Conservation (phyloP, 176 grass and related monocot genomes). For the Triticum aestivum region IWGSC_CS_RefSeq_v2.1 NC_057810.1:469526399-469526898, state of each 20-base stretch:
- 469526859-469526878: too few species aligned
- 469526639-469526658: background rate
- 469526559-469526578: constrained; percentile 83
- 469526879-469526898: background rate
- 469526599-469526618: background rate
- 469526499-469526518: constrained; percentile 83
- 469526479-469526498: constrained; percentile 93
- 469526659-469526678: background rate
- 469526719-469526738: background rate
- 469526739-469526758: too few species aligned
- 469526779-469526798: background rate
- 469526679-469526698: background rate
- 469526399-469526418: background rate
- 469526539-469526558: constrained; percentile 77
- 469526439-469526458: background rate
- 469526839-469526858: background rate
- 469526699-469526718: background rate
- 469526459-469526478: constrained; percentile 37
- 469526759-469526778: background rate
- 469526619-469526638: background rate
- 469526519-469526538: constrained; percentile 92
- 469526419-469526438: background rate
- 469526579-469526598: constrained; percentile 27
- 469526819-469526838: background rate
- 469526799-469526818: background rate